Percentiles rank a stretch among this genome's conserved stretches.
Conservation (phyloP, 176 grass and related monocot species). For the Triticum timopheevii region DNA sequence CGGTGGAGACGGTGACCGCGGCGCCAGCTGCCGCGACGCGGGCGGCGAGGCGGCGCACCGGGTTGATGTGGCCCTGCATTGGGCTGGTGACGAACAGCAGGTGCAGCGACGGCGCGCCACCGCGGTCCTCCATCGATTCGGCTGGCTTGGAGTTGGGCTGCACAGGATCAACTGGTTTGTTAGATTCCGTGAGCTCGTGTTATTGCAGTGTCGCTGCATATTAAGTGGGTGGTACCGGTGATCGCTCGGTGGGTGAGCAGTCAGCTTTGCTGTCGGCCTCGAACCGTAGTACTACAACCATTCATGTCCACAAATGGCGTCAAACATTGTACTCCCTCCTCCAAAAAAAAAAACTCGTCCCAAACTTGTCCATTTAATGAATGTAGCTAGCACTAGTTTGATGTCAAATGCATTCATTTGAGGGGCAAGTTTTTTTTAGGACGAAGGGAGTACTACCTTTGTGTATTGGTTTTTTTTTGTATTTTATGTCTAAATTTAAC, state of each 20-base stretch:
- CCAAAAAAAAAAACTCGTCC: no score
- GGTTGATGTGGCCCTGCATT: conserved; percentile 19
- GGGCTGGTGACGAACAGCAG: conserved; percentile 20
- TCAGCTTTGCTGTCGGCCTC: background rate
- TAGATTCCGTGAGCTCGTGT: background rate
- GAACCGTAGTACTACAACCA: background rate
- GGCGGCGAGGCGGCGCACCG: conserved; percentile 10
- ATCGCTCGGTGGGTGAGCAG: background rate
- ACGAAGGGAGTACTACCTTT: no score
- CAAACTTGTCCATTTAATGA: no score
- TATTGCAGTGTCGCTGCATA: background rate
- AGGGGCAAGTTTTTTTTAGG: no score
- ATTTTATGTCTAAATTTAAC: no score
- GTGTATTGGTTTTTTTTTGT: no score
- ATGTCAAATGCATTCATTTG: no score
- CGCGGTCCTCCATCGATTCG: background rate
- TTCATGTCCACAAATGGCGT: no score
- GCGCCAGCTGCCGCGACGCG: background rate
- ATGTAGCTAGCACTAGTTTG: no score
- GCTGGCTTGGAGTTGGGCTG: background rate
- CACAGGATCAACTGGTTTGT: background rate
- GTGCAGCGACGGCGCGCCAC: background rate
- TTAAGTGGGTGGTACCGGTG: background rate
- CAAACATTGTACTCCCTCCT: no score
- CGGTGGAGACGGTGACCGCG: background rate